Percentiles rank a stretch among this genome's conserved stretches.
These are phyloP conservation scores for Potentilla sterilis DNA, from an alignment of 306 rosid species.

Conservation along the genomic window DNA sequence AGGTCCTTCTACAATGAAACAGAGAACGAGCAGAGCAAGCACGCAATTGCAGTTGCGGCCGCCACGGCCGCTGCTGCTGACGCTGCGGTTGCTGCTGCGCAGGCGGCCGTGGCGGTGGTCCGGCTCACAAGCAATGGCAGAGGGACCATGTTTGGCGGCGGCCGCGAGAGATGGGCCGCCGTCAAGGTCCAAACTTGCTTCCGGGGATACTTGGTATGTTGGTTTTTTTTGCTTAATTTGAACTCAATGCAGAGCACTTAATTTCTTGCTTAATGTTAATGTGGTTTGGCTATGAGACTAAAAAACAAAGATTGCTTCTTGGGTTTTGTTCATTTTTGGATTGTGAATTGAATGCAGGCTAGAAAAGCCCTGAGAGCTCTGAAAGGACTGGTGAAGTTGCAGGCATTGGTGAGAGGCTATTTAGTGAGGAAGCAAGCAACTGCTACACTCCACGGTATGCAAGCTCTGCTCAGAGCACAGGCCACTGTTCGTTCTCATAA, in stretches of 20 bases:
- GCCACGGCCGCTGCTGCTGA: slow-evolving; percentile 87
- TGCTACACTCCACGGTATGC: slow-evolving; percentile 76
- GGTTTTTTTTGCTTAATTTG: background rate
- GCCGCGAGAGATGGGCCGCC: slow-evolving; percentile 69
- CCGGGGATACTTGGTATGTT: slow-evolving; percentile 69
- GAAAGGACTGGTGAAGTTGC: slow-evolving; percentile 86
- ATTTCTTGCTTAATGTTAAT: background rate
- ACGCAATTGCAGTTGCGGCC: slow-evolving; percentile 87
- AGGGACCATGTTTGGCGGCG: slow-evolving; percentile 64
- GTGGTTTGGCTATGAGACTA: background rate
- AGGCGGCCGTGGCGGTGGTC: slow-evolving; percentile 83
- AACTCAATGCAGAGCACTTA: background rate
- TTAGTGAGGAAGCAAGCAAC: slow-evolving; percentile 83
- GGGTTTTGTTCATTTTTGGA: background rate
- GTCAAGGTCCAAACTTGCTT: slow-evolving; percentile 68
- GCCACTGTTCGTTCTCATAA: slow-evolving; percentile 66
- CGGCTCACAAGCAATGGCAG: slow-evolving; percentile 78
- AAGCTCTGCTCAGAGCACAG: slow-evolving; percentile 84
- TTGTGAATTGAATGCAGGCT: slow-evolving; percentile 44
- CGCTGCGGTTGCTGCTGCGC: slow-evolving; percentile 84
- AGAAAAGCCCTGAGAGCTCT: slow-evolving; percentile 84
- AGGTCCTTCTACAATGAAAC: slow-evolving; percentile 55
- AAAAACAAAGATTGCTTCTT: background rate
- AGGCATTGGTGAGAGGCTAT: slow-evolving; percentile 85
- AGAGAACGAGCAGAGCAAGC: slow-evolving; percentile 76